Conservation (phyloP, 129 eudicot species). For the Chrysanthemum makinoi region DNA sequence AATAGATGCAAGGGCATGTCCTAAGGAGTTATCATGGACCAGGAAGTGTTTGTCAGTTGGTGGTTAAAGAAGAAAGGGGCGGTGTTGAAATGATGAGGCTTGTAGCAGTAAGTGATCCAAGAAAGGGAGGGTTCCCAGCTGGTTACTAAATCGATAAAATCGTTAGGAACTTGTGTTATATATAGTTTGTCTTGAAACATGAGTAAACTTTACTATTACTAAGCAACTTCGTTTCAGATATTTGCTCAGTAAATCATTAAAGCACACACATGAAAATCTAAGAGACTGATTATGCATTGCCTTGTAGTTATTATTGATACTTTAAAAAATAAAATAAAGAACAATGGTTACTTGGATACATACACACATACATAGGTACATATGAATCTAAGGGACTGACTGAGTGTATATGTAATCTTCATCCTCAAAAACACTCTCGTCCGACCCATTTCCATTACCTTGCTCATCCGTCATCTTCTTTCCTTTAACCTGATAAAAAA, state of each 20-base stretch:
- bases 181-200: too few relatives aligned
- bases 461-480: constrained; percentile 28
- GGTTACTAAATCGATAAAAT: constrained; percentile 27
- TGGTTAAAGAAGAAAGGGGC: constrained; percentile 28
- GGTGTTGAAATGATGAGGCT: constrained; percentile 24
- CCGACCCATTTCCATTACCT: constrained; percentile 20
- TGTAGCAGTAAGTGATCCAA: constrained; percentile 58
- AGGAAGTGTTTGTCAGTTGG: constrained; percentile 50
- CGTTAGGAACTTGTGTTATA: too few relatives aligned
- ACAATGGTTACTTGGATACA: background rate
- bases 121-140: constrained; percentile 64
- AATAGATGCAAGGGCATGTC: constrained; percentile 48
- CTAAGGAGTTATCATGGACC: constrained; percentile 33
- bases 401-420: constrained; percentile 68
- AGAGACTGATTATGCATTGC: too few relatives aligned
- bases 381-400: constrained; percentile 43
- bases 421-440: constrained; percentile 37
- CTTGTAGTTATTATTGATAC: too few relatives aligned
- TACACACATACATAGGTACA: constrained; percentile 1
- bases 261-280: too few relatives aligned
- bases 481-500: constrained; percentile 19
- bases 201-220: too few relatives aligned
- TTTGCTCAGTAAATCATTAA: too few relatives aligned
- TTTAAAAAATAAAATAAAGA: too few relatives aligned
- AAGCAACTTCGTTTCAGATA: too few relatives aligned